Evolutionary conservation across 495 filamentous ascomycete genomes (phyloP).

Genomic region (Penicillium tannophilum): DNA sequence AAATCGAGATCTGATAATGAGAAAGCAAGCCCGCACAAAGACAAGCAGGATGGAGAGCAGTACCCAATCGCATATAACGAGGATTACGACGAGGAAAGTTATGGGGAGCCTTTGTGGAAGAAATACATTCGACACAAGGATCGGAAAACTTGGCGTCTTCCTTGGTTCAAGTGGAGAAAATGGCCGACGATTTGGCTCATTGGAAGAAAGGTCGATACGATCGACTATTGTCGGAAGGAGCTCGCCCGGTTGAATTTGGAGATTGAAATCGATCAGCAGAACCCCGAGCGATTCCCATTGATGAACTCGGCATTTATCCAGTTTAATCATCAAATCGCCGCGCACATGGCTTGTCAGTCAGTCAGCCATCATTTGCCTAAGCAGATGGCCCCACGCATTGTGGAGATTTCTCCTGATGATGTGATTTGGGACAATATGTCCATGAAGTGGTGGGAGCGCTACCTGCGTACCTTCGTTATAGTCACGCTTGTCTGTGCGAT

Average conservation of each 20-base stretch:
- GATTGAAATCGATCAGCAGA: conserved; percentile 87
- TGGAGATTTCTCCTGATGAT: conserved; percentile 91
- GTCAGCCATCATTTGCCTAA: conserved; percentile 90
- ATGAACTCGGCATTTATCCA: conserved; percentile 99
- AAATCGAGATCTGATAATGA: conserved; percentile 28
- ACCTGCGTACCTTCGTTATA: conserved; percentile 70
- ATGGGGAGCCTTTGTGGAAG: conserved; percentile 74
- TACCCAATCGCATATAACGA: conserved; percentile 74
- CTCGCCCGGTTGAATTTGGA: conserved; percentile 88
- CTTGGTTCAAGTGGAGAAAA: conserved; percentile 78
- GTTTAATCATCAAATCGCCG: conserved; percentile 96
- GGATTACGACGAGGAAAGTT: conserved; percentile 63
- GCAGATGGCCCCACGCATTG: conserved; percentile 88
- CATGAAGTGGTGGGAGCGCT: conserved; percentile 91
- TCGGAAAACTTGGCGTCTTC: conserved; percentile 82
- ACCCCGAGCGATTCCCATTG: conserved; percentile 83
- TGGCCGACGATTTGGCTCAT: conserved; percentile 78
- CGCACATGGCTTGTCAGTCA: conserved; percentile 96
- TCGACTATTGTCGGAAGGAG: conserved; percentile 87
- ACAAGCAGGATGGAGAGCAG: conserved; percentile 50
- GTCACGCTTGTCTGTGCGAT: conserved; percentile 69
- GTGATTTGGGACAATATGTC: conserved; percentile 99
- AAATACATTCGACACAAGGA: conserved; percentile 79
- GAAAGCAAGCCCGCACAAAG: conserved; percentile 26
- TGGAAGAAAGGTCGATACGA: conserved; percentile 91